These are phyloP conservation scores for Teunomyces pallodes DNA, from an alignment of 805 yeast genomes.

Conservation along the genomic window DNA sequence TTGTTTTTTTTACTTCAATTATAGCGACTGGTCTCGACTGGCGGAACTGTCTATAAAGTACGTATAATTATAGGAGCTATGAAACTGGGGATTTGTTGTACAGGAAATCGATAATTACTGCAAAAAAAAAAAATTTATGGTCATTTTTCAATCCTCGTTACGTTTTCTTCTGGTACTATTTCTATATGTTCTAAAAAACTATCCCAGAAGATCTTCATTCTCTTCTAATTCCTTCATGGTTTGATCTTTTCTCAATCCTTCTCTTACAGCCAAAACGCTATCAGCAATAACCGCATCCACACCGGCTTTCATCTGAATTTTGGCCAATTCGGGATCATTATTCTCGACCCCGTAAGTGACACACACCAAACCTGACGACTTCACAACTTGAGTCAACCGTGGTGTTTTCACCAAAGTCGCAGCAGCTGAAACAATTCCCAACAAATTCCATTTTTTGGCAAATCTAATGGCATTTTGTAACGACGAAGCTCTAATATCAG, in stretches of 20 bases:
- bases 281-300: constrained; percentile 99
- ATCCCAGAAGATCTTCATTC: neutral
- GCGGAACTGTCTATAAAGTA: neutral
- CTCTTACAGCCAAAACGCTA: constrained; percentile 88
- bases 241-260: constrained; percentile 55
- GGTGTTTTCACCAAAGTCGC: constrained; percentile 86
- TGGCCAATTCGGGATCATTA: constrained; percentile 80
- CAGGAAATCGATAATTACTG: neutral
- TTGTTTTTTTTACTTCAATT: too few relatives aligned
- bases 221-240: constrained; percentile 5
- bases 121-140: neutral
- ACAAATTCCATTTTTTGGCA: constrained; percentile 84
- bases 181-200: neutral
- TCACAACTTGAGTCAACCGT: constrained; percentile 84
- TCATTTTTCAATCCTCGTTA: neutral
- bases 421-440: constrained; percentile 91
- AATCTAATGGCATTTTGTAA: constrained; percentile 89
- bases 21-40: neutral
- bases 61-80: neutral
- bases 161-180: neutral
- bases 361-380: constrained; percentile 86
- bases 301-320: constrained; percentile 85
- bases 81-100: neutral
- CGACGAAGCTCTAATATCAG: constrained; percentile 83
- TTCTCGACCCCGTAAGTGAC: constrained; percentile 86